Conservation (phyloP, 176 grass and related monocot species). For the Saccharum spontaneum region DNA sequence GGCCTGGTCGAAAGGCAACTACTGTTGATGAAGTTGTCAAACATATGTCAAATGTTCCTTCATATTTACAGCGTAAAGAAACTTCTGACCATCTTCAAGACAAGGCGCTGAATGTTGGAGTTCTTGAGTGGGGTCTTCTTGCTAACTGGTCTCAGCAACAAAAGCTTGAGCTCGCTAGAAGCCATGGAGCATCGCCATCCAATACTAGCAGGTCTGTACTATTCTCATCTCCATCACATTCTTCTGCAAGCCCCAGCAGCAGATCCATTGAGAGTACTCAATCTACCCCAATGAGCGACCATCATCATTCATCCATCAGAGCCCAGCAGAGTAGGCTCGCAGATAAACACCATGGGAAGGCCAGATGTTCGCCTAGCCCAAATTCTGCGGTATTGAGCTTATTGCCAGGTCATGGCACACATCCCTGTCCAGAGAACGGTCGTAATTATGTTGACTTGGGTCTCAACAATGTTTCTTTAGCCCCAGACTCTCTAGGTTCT, state of each 20-base stretch:
- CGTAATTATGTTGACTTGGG: neutral
- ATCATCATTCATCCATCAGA: conserved; percentile 37
- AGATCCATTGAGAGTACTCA: conserved; percentile 54
- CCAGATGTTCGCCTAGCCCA: conserved; percentile 35
- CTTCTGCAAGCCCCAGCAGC: conserved; percentile 50
- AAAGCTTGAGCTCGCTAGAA: conserved; percentile 42
- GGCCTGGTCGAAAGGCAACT: conserved; percentile 61
- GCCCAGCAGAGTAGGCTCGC: conserved; percentile 18
- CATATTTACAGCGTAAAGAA: conserved; percentile 67
- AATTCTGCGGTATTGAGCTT: conserved; percentile 50
- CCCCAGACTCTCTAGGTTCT: conserved; percentile 16
- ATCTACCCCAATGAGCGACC: conserved; percentile 37
- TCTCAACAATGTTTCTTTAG: conserved; percentile 33
- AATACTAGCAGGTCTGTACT: conserved; percentile 38
- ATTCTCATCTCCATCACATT: conserved; percentile 54
- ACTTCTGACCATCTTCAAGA: conserved; percentile 59
- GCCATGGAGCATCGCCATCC: conserved; percentile 46
- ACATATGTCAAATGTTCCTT: conserved; percentile 91
- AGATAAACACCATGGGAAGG: conserved; percentile 29
- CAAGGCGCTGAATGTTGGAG: conserved; percentile 83
- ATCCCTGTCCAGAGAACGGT: conserved; percentile 26
- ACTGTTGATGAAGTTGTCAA: conserved; percentile 82
- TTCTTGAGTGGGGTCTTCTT: conserved; percentile 89
- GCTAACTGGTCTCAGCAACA: conserved; percentile 71
- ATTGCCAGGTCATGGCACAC: conserved; percentile 37